phyloP scores from a whole-genome alignment of 2,329 filamentous ascomycete species.

The Periconia digitata region DNA sequence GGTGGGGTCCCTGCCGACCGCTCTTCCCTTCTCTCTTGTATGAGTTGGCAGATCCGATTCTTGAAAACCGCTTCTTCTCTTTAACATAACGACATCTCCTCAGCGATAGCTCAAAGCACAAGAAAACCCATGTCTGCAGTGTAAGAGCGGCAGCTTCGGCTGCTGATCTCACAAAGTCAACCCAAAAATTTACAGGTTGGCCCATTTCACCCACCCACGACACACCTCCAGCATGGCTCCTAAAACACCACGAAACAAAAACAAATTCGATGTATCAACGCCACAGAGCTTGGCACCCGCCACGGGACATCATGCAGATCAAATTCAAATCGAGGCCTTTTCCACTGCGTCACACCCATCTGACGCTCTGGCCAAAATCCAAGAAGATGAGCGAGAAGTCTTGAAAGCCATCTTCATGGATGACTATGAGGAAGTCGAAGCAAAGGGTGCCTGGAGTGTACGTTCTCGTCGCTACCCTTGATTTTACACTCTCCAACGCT shows the following conservation, averaged over 20 bases:
- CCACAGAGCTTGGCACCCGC: slow-evolving; percentile 26
- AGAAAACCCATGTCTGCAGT: slow-evolving; percentile 40
- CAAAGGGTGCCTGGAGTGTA: slow-evolving; percentile 83
- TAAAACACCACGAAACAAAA: slow-evolving; percentile 48
- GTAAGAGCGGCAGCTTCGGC: slow-evolving; percentile 52
- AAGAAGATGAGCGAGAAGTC: slow-evolving; percentile 84
- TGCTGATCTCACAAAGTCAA: slow-evolving; percentile 44
- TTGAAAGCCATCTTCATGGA: slow-evolving; percentile 87
- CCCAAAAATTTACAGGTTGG: slow-evolving; percentile 26
- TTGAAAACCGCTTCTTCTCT: slow-evolving; percentile 19
- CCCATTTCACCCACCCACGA: slow-evolving; percentile 34
- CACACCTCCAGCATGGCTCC: slow-evolving; percentile 48
- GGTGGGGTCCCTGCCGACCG: slow-evolving; percentile 12
- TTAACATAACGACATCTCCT: slow-evolving; percentile 5
- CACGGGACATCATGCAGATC: slow-evolving; percentile 26
- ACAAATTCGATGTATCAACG: slow-evolving; percentile 35
- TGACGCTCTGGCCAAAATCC: slow-evolving; percentile 75
- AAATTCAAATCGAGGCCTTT: slow-evolving; percentile 33
- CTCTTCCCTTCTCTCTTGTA: slow-evolving; percentile 1
- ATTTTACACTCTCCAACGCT: background rate
- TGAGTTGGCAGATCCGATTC: slow-evolving; percentile 9
- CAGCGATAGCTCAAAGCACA: slow-evolving; percentile 7
- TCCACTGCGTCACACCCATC: slow-evolving; percentile 45
- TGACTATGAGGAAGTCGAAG: slow-evolving; percentile 76
- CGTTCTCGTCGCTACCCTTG: no score